Conservation (phyloP, 129 eudicot species). For the Chrysanthemum makinoi region DNA sequence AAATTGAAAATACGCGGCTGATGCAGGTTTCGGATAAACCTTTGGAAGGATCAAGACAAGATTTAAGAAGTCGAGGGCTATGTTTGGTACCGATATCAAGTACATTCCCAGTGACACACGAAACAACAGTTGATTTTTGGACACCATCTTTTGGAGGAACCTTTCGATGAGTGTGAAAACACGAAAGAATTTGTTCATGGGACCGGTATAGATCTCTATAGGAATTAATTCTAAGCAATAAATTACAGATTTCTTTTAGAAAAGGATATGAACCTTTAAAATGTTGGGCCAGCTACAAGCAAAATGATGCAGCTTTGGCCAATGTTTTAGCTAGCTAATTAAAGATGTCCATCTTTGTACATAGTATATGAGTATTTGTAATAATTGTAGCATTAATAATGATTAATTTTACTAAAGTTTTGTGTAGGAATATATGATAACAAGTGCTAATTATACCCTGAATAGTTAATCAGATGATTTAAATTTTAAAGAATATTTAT, state of each 20-base stretch:
- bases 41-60: slow-evolving; percentile 53
- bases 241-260: slow-evolving; percentile 23
- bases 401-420: slow-evolving; percentile 37
- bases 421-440: slow-evolving; percentile 37
- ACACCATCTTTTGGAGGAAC: slow-evolving; percentile 95
- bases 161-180: slow-evolving; percentile 48
- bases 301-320: slow-evolving; percentile 62
- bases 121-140: slow-evolving; percentile 94
- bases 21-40: slow-evolving; percentile 54
- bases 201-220: slow-evolving; percentile 22
- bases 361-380: slow-evolving; percentile 41
- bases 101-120: slow-evolving; percentile 82
- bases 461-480: not conserved
- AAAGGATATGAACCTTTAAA: slow-evolving; percentile 38
- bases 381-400: slow-evolving; percentile 45
- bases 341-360: slow-evolving; percentile 45
- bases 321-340: slow-evolving; percentile 26
- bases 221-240: slow-evolving; percentile 36
- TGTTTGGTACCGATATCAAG: slow-evolving; percentile 93
- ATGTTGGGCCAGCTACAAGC: slow-evolving; percentile 55
- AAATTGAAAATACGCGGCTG: slow-evolving; percentile 2
- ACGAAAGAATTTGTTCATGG: slow-evolving; percentile 37
- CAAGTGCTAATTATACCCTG: slow-evolving; percentile 22
- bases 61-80: slow-evolving; percentile 80
- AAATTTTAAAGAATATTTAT: not conserved